These are phyloP conservation scores for Fusarium sp. DNA, from an alignment of 2,329 filamentous ascomycete species.

Conservation along the genomic window DNA sequence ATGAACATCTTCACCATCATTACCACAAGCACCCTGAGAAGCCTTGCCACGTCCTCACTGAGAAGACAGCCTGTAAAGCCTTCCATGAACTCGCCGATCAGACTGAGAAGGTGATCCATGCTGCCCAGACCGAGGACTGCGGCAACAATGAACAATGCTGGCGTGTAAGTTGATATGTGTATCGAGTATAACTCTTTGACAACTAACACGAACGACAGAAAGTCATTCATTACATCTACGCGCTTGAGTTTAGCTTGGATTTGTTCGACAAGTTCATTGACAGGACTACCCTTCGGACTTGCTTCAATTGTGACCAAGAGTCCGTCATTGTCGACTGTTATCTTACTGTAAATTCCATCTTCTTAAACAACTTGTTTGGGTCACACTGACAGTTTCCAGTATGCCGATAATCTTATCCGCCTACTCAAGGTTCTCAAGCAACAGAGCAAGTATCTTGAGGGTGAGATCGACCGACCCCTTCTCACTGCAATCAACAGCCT, in stretches of 20 bases:
- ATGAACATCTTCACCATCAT: conserved; percentile 27
- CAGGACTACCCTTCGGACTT: conserved; percentile 45
- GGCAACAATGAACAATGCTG: conserved; percentile 44
- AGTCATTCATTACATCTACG: conserved; percentile 43
- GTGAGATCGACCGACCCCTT: conserved; percentile 47
- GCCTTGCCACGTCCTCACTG: conserved; percentile 39
- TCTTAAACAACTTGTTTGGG: neutral
- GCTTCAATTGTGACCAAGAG: conserved; percentile 45
- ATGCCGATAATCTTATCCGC: conserved; percentile 49
- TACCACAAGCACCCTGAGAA: conserved; percentile 37
- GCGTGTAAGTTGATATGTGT: conserved; percentile 31
- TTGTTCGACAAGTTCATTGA: conserved; percentile 48
- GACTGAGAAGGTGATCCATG: conserved; percentile 42
- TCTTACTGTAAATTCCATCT: conserved; percentile 29
- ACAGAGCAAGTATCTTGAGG: conserved; percentile 46
- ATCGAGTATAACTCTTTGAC: too few relatives aligned
- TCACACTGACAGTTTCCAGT: conserved; percentile 32
- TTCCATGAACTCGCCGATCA: conserved; percentile 44
- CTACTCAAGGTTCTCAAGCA: conserved; percentile 46
- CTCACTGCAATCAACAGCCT: conserved; percentile 51
- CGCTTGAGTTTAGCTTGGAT: conserved; percentile 49
- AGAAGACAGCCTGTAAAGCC: conserved; percentile 42
- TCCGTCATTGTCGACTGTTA: conserved; percentile 48
- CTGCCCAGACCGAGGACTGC: conserved; percentile 34
- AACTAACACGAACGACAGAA: conserved; percentile 37